Evolutionary conservation across 2,329 filamentous ascomycete genomes (phyloP).

Genomic region (Tolypocladium inflatum): DNA sequence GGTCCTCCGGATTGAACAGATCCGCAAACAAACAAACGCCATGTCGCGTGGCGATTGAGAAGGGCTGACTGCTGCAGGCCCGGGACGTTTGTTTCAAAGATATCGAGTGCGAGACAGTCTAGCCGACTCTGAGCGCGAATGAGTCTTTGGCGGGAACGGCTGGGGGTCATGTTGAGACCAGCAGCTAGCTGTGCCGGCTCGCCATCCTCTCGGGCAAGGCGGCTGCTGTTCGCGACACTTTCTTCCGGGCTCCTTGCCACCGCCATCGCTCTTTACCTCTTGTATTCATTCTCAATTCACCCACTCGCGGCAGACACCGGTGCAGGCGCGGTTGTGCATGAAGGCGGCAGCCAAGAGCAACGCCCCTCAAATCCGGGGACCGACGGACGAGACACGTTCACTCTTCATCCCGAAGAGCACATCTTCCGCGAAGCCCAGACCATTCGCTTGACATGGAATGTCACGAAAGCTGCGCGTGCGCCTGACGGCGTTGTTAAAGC

Average conservation of each 20-base stretch:
- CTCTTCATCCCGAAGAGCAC: conserved; percentile 32
- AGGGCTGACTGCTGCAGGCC: background rate
- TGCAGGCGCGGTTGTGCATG: background rate
- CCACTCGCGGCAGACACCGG: background rate
- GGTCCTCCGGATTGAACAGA: background rate
- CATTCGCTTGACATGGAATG: conserved; percentile 24
- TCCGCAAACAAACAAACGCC: background rate
- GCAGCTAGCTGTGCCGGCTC: background rate
- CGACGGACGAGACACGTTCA: conserved; percentile 1
- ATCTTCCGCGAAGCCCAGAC: conserved; percentile 21
- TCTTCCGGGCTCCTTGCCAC: background rate
- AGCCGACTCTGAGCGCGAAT: no score
- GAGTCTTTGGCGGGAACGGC: background rate
- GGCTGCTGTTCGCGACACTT: background rate
- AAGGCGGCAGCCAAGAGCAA: background rate
- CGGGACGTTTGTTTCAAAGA: no score
- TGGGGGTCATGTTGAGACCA: background rate
- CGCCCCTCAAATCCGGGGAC: background rate
- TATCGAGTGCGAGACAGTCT: no score
- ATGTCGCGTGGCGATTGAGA: background rate
- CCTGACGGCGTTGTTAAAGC: conserved; percentile 41
- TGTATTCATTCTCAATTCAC: background rate
- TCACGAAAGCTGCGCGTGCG: conserved; percentile 25
- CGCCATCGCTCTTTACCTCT: background rate
- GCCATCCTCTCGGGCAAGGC: background rate